A percentile compares a stretch with the other conserved stretches of the same genome.
phyloP scores from a whole-genome alignment of 441 rosid species.

The Omphalea diandra region DNA sequence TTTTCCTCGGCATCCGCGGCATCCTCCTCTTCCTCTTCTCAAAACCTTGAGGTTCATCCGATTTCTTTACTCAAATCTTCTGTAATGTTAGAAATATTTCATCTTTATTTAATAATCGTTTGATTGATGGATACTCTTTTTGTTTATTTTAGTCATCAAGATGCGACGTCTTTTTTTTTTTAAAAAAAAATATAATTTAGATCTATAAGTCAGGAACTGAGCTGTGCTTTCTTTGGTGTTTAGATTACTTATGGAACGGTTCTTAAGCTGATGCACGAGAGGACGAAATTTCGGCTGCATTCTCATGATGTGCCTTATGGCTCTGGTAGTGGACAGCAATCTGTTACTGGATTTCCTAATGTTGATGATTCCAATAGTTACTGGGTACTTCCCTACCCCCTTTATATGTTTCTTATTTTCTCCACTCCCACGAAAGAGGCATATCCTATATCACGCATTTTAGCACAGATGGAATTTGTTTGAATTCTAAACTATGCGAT shows the following conservation, averaged over 20 bases:
- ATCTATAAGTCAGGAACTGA: background rate
- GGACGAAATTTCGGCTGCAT: slow-evolving; percentile 73
- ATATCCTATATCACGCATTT: too few relatives aligned
- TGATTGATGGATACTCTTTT: too few relatives aligned
- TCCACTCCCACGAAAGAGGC: background rate
- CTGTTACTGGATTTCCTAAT: slow-evolving; percentile 83
- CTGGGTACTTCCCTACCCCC: slow-evolving; percentile 58
- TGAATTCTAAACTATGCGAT: too few relatives aligned
- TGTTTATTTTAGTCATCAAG: background rate
- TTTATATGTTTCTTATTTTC: background rate
- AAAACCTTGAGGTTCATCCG: slow-evolving; percentile 64
- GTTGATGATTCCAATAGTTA: slow-evolving; percentile 94
- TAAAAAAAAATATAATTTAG: too few relatives aligned
- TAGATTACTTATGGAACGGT: slow-evolving; percentile 88
- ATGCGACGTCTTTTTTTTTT: too few relatives aligned
- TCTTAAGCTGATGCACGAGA: slow-evolving; percentile 92
- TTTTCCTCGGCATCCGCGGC: slow-evolving; percentile 44
- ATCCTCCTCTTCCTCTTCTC: slow-evolving; percentile 33
- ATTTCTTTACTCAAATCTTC: background rate
- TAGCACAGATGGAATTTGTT: too few relatives aligned
- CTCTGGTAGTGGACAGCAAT: slow-evolving; percentile 98
- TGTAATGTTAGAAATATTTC: too few relatives aligned
- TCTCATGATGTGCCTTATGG: slow-evolving; percentile 99
- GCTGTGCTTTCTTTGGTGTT: background rate
- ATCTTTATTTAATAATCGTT: too few relatives aligned